Evolutionary conservation across 2,329 filamentous ascomycete genomes (phyloP), one percentile per base, ranked within the genome.

Genomic region (Nannizzia gypsea): DNA sequence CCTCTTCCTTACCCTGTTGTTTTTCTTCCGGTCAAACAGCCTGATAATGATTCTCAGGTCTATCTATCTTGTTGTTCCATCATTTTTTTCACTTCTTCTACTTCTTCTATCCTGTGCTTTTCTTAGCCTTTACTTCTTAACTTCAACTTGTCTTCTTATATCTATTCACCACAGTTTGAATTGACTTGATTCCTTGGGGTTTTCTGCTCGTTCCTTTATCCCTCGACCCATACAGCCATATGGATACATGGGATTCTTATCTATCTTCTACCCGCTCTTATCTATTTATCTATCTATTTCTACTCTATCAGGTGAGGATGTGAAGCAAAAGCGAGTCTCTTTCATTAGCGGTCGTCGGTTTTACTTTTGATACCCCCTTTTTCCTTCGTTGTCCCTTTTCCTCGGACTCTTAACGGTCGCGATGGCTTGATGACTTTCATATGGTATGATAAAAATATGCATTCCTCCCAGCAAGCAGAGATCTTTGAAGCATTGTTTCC

Each of bases 1-100:
- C 28, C 26, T 26, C 17, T 62, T 63, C 60, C 60, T 61, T 59
- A 58, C 62, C 64, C 59, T 64, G 59, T 48, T 56, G 63, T 64
- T 63, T 64, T 63, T 62, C 64, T 63, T n/a, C n/a, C 38, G 38
- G 52, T 63, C 60, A 13, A 28, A 50, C 11, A 28, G 48, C 22
- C 48, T 52, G 48, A 31, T 52, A 28, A 52, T 52, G 48, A 52
- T 52, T 31, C 48, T 26, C 48, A 52, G 48, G 22, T 20, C 26
- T 26, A 15, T 24, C 22, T 28, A 26, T 50, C n/a, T 31, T 52
- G 15, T 4, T 28, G 3, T 52, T 50, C 20, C 22, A 11, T 11
- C 9, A 36, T 3, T 11, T 13, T 36, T 36, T 11, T 34, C 31
- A 9, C 31, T 36, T 36, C 9, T 36, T 36, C 31, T 34, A 11